Evolutionary conservation across 2,329 filamentous ascomycete species (phyloP).

Genomic region (Monosporascus sp.): DNA sequence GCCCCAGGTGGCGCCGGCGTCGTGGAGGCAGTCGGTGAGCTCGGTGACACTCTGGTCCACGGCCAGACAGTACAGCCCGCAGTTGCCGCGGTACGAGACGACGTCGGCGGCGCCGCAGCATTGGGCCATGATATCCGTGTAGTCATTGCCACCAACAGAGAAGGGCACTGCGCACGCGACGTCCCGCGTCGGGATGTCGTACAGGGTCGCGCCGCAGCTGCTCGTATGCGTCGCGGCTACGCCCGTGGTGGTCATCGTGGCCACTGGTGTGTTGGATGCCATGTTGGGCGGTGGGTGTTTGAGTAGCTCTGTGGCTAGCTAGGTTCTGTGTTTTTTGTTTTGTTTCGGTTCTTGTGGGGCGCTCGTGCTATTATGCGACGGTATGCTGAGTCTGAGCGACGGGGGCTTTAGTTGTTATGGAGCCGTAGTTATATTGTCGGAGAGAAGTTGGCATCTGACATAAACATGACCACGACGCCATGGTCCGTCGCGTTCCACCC

Average conservation of each 20-base stretch:
- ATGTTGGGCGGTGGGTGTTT: no score
- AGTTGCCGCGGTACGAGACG: constrained; percentile 40
- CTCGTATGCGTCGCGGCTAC: constrained; percentile 12
- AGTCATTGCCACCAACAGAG: constrained; percentile 24
- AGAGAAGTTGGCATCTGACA: no score
- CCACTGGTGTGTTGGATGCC: no score
- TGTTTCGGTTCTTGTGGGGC: no score
- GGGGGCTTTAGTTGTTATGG: no score
- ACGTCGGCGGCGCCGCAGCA: constrained; percentile 42
- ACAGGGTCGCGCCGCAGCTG: constrained; percentile 27
- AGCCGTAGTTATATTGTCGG: no score
- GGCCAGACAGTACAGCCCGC: constrained; percentile 46
- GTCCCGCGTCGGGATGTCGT: constrained; percentile 38
- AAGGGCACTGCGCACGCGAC: constrained; percentile 38
- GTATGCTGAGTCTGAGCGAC: no score
- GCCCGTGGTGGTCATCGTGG: constrained; percentile 17
- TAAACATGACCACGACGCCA: no score
- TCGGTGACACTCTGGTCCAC: constrained; percentile 30
- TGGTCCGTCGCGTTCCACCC: no score
- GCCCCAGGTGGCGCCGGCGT: constrained; percentile 29
- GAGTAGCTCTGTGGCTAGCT: no score
- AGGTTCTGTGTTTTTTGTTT: no score
- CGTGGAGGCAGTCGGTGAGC: constrained; percentile 33
- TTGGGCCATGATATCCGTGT: constrained; percentile 35
- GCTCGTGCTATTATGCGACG: no score